These are phyloP conservation scores for Brassica balearica DNA, from an alignment of 441 rosid species.

Conservation along the genomic window DNA sequence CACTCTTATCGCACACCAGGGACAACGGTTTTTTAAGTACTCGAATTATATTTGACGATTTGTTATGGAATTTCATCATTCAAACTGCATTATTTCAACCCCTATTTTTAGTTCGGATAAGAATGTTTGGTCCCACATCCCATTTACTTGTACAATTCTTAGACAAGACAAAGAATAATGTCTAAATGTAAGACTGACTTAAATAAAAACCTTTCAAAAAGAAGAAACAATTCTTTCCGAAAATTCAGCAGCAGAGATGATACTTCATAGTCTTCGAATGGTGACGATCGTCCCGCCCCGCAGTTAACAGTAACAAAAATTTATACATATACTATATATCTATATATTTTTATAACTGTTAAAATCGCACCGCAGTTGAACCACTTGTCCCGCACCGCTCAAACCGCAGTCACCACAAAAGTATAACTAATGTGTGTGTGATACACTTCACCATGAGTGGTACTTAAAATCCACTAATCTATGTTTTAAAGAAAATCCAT, in stretches of 20 bases:
- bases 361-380: too few species aligned
- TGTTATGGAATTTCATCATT: background rate
- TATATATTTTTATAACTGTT: too few species aligned
- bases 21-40: too few species aligned
- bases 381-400: too few species aligned
- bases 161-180: conserved; percentile 5
- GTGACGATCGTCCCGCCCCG: too few species aligned
- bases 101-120: background rate
- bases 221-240: background rate
- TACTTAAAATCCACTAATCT: conserved; percentile 32
- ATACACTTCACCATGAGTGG: conserved; percentile 43
- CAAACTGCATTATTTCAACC: background rate
- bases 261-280: background rate
- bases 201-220: conserved; percentile 1
- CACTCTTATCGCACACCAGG: too few species aligned
- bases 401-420: background rate
- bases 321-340: too few species aligned
- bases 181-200: background rate
- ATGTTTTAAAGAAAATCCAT: conserved; percentile 29
- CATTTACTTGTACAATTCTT: conserved; percentile 1
- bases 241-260: background rate
- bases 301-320: too few species aligned
- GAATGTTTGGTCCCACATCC: conserved; percentile 8
- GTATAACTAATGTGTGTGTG: conserved; percentile 33
- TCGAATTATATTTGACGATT: too few species aligned